Conservation (phyloP, 257 asterid species). For the Solanum chmielewskii region DNA sequence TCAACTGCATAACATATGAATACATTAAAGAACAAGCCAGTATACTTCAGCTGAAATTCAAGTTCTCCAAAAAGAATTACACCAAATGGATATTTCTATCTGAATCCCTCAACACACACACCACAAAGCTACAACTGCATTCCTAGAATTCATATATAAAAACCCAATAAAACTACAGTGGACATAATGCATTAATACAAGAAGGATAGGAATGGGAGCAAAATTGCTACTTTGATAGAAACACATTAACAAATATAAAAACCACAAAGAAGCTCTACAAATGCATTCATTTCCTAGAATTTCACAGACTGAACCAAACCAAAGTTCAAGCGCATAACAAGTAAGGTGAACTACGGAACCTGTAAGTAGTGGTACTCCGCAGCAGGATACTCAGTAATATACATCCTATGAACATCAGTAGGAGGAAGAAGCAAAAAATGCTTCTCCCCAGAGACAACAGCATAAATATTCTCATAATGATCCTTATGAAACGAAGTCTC, state of each 20-base stretch:
- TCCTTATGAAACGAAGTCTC: slow-evolving; percentile 86
- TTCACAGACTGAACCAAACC: not conserved
- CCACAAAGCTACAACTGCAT: not conserved
- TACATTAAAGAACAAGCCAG: not conserved
- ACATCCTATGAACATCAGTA: slow-evolving; percentile 87
- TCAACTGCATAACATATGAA: not conserved
- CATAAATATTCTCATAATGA: slow-evolving; percentile 86
- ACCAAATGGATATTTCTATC: not conserved
- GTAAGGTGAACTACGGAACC: slow-evolving; percentile 18
- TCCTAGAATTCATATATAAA: not conserved
- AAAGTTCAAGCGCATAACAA: not conserved
- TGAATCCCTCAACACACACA: not conserved
- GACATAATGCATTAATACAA: not conserved
- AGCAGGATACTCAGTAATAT: slow-evolving; percentile 52
- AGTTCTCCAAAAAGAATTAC: not conserved
- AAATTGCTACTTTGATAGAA: not conserved
- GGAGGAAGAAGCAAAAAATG: slow-evolving; percentile 77
- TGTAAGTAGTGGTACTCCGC: slow-evolving; percentile 44
- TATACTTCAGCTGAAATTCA: not conserved
- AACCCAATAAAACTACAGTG: not conserved
- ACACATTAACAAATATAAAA: not conserved
- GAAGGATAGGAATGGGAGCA: too few species aligned
- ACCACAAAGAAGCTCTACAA: not conserved
- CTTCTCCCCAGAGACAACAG: slow-evolving; percentile 72
- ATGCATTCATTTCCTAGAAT: not conserved